Percentiles rank a stretch among this genome's conserved stretches.
Evolutionary conservation across 208 protist genomes (phyloP).

Genomic region (Trypanosoma scelopori): DNA sequence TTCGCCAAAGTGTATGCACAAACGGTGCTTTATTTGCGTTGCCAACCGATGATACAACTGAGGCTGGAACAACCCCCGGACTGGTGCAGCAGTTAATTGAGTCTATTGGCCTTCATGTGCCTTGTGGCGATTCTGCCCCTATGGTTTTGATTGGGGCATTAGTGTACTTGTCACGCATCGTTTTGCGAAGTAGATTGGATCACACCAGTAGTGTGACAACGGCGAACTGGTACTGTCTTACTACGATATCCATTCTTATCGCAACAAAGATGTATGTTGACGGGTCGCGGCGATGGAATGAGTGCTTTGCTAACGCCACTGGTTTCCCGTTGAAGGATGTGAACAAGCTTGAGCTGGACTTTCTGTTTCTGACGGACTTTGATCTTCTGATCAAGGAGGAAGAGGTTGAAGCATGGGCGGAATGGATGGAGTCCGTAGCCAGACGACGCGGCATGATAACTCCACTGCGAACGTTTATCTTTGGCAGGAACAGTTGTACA

Average conservation of each 20-base stretch:
- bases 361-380: constrained; percentile 87
- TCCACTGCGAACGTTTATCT: constrained; percentile 56
- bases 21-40: constrained; percentile 6
- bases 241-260: constrained; percentile 63
- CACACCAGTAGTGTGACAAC: constrained; percentile 56
- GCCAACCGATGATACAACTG: constrained; percentile 8
- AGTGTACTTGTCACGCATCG: constrained; percentile 74
- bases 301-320: constrained; percentile 48
- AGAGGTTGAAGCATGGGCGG: constrained; percentile 72
- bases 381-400: constrained; percentile 68
- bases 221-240: constrained; percentile 81
- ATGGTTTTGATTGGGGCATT: constrained; percentile 82
- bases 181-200: constrained; percentile 42
- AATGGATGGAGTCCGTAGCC: constrained; percentile 78
- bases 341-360: constrained; percentile 73
- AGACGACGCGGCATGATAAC: constrained; percentile 45
- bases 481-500: constrained; percentile 25
- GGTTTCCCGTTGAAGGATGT: constrained; percentile 63
- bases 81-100: constrained; percentile 40
- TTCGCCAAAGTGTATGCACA: neutral
- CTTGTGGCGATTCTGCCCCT: constrained; percentile 42
- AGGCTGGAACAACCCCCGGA: constrained; percentile 4
- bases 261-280: constrained; percentile 90
- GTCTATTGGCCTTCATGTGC: constrained; percentile 30
- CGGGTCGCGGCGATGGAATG: constrained; percentile 52